These are phyloP conservation scores for Yamadazyma sp. DNA, from an alignment of 805 yeast species.

Conservation along the genomic window DNA sequence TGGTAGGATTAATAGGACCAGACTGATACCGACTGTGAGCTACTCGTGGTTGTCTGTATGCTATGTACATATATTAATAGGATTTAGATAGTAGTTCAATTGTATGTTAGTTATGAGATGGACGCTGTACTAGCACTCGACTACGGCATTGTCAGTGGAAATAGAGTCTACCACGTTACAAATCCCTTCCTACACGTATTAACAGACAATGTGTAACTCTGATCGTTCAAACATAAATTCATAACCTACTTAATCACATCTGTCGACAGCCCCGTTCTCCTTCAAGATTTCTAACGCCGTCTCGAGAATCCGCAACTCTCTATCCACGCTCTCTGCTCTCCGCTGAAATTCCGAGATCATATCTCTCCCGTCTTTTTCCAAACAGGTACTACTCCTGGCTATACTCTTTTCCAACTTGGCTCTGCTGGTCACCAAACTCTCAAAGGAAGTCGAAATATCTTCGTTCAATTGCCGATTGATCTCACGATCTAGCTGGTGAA, in stretches of 20 bases:
- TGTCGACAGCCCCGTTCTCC: not conserved
- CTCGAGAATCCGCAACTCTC: slow-evolving; percentile 70
- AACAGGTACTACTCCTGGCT: not conserved
- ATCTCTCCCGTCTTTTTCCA: not conserved
- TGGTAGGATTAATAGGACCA: too few relatives aligned
- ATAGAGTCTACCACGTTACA: too few relatives aligned
- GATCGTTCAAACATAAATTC: too few relatives aligned
- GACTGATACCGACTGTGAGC: too few relatives aligned
- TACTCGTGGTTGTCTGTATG: too few relatives aligned
- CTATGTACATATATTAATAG: too few relatives aligned
- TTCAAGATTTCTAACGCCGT: slow-evolving; percentile 30
- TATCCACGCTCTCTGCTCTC: slow-evolving; percentile 69
- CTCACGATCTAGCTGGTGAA: slow-evolving; percentile 38
- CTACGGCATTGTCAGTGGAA: too few relatives aligned
- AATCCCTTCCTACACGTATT: too few relatives aligned
- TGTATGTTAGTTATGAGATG: too few relatives aligned
- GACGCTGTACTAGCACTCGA: too few relatives aligned
- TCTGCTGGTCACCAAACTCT: slow-evolving; percentile 18
- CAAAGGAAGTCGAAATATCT: slow-evolving; percentile 34
- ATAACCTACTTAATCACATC: not conserved
- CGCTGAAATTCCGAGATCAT: slow-evolving; percentile 17
- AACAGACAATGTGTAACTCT: too few relatives aligned
- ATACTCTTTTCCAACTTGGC: slow-evolving; percentile 1
- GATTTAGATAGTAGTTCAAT: too few relatives aligned
- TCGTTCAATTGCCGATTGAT: slow-evolving; percentile 37